These are phyloP conservation scores for Pneumocystis carinii DNA, from an alignment of 1,139 yeast genomes.

Conservation along the genomic window DNA sequence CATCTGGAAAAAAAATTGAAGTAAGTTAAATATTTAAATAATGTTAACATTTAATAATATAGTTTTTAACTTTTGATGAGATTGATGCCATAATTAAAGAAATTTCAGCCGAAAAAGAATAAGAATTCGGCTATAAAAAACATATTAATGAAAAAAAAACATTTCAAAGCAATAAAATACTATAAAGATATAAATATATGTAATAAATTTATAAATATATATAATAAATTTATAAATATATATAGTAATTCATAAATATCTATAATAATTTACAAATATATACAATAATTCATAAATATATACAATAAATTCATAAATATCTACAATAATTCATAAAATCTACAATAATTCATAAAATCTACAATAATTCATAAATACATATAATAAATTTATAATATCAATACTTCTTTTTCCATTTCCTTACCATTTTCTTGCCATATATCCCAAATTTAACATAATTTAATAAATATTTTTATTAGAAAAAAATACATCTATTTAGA, in stretches of 20 bases:
- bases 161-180: neutral
- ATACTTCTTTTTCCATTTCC: neutral
- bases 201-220: neutral
- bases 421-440: neutral
- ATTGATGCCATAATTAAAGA: conserved; percentile 63
- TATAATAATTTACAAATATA: too few species aligned
- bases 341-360: too few species aligned
- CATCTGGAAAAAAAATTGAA: conserved; percentile 40
- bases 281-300: too few species aligned
- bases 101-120: conserved; percentile 82
- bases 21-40: conserved; percentile 12
- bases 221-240: neutral
- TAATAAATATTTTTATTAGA: neutral
- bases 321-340: too few species aligned
- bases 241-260: too few species aligned
- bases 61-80: conserved; percentile 51
- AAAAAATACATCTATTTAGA: neutral
- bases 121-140: conserved; percentile 76
- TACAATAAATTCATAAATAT: too few species aligned
- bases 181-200: neutral
- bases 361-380: neutral
- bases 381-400: neutral
- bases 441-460: neutral
- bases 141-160: neutral
- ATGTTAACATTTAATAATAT: conserved; percentile 20